phyloP scores from a whole-genome alignment of 306 rosid species.

The Quercus mongolica region DNA sequence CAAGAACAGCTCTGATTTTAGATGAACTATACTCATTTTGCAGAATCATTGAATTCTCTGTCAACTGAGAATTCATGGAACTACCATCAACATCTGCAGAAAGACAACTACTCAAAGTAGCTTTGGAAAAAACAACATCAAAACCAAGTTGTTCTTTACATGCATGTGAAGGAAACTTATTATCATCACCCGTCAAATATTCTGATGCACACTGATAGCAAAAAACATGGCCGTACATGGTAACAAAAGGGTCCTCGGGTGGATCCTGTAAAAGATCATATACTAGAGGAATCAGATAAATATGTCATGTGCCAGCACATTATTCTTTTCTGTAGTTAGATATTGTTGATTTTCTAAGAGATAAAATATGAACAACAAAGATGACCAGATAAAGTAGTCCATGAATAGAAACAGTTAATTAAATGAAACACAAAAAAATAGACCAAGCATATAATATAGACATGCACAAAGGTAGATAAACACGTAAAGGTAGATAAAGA shows the following conservation, averaged over 20 bases:
- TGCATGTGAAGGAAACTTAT: constrained; percentile 62
- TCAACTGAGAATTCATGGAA: constrained; percentile 28
- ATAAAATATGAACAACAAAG: neutral
- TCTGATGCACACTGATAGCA: constrained; percentile 88
- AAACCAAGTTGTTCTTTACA: constrained; percentile 68
- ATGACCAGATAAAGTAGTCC: neutral
- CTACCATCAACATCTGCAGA: constrained; percentile 55
- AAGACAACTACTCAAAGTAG: constrained; percentile 71
- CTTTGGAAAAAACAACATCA: constrained; percentile 70
- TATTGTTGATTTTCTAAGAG: neutral
- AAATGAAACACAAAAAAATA: neutral
- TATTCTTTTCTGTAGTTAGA: neutral
- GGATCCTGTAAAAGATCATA: constrained; percentile 67
- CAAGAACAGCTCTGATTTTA: constrained; percentile 82
- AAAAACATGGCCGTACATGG: constrained; percentile 91
- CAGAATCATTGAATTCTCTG: constrained; percentile 56
- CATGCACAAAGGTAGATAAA: neutral
- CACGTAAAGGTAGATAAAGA: neutral
- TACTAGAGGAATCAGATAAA: constrained; percentile 25
- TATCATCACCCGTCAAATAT: constrained; percentile 70
- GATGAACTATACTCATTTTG: constrained; percentile 67
- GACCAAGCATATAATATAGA: neutral
- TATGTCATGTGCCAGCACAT: neutral
- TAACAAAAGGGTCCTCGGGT: constrained; percentile 78
- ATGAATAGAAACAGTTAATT: neutral